A percentile compares a stretch with the other conserved stretches of the same genome.
Conservation (phyloP, 768 basidiomycete species). For the Amanita thiersii region DNA sequence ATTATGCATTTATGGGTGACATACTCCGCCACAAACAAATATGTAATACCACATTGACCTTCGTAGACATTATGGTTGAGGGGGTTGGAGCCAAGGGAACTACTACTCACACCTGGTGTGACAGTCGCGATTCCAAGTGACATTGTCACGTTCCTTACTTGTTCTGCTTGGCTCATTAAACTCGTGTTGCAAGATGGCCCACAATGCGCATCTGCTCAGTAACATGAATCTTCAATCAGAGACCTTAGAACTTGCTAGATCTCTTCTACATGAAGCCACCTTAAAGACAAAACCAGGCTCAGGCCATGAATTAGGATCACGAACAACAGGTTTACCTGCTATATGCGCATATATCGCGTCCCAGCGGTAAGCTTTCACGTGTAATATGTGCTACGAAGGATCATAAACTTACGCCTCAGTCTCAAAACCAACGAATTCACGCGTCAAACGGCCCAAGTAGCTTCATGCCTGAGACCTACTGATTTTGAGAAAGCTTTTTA, state of each 20-base stretch:
- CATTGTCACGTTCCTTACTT: background rate
- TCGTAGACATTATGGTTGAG: too few relatives aligned
- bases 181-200: background rate
- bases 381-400: background rate
- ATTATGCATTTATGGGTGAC: too few relatives aligned
- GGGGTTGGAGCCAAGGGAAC: too few relatives aligned
- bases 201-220: constrained; percentile 19
- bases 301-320: constrained; percentile 31
- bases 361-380: constrained; percentile 23
- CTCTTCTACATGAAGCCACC: constrained; percentile 24
- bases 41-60: too few relatives aligned
- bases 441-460: constrained; percentile 21
- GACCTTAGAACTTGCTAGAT: constrained; percentile 24
- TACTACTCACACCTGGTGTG: too few relatives aligned
- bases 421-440: constrained; percentile 24
- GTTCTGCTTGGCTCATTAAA: background rate
- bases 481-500: constrained; percentile 23
- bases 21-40: too few relatives aligned
- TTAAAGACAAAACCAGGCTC: constrained; percentile 37
- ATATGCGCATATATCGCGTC: constrained; percentile 44
- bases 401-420: constrained; percentile 11
- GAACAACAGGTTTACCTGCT: constrained; percentile 32
- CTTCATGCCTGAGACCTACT: constrained; percentile 22
- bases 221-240: constrained; percentile 22
- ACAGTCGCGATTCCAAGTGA: background rate